Percentiles rank a stretch among this genome's conserved stretches.
These are phyloP conservation scores for Glonium stellatum DNA, from an alignment of 495 filamentous ascomycete genomes.

Conservation along the genomic window DNA sequence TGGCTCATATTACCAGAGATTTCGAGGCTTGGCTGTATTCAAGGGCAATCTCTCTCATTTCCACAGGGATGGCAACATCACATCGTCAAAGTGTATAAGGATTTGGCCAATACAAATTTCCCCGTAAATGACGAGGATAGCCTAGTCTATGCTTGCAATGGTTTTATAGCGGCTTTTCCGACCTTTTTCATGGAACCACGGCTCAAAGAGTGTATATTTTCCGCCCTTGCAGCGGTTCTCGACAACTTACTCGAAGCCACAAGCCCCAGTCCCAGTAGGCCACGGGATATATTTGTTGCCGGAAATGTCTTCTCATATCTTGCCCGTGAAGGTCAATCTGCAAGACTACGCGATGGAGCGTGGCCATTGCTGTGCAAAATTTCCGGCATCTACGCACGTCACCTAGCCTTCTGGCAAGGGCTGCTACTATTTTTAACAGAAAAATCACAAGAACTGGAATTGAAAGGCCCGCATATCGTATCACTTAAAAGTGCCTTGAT, in stretches of 20 bases:
- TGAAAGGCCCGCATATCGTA: conserved; percentile 33
- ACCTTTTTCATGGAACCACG: background rate
- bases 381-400: conserved; percentile 8
- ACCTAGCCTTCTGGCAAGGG: conserved; percentile 20
- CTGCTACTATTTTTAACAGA: conserved; percentile 7
- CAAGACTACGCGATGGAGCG: background rate
- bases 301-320: conserved; percentile 23
- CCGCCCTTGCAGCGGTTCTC: conserved; percentile 1
- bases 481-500: conserved; percentile 56
- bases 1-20: conserved; percentile 19
- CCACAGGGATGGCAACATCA: conserved; percentile 10
- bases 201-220: conserved; percentile 3
- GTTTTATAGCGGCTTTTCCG: conserved; percentile 10
- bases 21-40: background rate
- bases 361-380: conserved; percentile 20
- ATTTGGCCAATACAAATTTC: background rate
- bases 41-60: conserved; percentile 2
- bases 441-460: background rate
- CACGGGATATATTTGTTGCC: conserved; percentile 11
- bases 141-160: conserved; percentile 12
- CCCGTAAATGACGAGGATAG: background rate
- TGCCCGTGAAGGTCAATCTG: conserved; percentile 1
- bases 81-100: conserved; percentile 7
- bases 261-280: background rate
- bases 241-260: background rate